Conservation (phyloP, 345 rosid species). For the Conringia planisiliqua region DNA sequence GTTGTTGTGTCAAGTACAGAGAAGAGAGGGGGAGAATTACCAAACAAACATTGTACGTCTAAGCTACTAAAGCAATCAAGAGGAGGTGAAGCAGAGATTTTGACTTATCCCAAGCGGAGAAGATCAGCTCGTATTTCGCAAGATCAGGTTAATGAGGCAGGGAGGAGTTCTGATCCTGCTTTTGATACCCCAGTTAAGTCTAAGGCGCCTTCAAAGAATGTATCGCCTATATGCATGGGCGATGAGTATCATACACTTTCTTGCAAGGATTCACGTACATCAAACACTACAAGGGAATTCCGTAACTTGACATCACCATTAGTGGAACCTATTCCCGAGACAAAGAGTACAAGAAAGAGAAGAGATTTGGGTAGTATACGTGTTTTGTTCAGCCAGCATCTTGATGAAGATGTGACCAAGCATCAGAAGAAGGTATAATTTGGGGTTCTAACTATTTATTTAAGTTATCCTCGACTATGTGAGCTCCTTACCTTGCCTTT, state of each 20-base stretch:
- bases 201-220: conserved; percentile 43
- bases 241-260: conserved; percentile 59
- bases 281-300: conserved; percentile 46
- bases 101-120: conserved; percentile 46
- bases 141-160: conserved; percentile 34
- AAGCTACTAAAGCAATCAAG: conserved; percentile 12
- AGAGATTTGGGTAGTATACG: conserved; percentile 63
- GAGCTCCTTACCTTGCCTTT: not conserved
- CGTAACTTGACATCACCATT: conserved; percentile 40
- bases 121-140: conserved; percentile 44
- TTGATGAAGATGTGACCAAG: conserved; percentile 68
- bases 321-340: conserved; percentile 40
- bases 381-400: conserved; percentile 83
- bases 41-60: conserved; percentile 7
- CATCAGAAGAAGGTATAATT: conserved; percentile 74
- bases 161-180: conserved; percentile 12
- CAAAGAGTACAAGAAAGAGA: conserved; percentile 62
- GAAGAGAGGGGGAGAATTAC: conserved; percentile 4
- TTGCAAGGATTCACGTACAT: conserved; percentile 51
- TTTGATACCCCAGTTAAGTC: conserved; percentile 34
- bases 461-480: not conserved
- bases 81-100: conserved; percentile 16
- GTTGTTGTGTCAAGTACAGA: conserved; percentile 18
- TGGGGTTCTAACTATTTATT: not conserved
- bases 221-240: conserved; percentile 83